These are phyloP conservation scores for Hydrangea macrophylla DNA, from an alignment of 148 eudicot species.

Conservation along the genomic window DNA sequence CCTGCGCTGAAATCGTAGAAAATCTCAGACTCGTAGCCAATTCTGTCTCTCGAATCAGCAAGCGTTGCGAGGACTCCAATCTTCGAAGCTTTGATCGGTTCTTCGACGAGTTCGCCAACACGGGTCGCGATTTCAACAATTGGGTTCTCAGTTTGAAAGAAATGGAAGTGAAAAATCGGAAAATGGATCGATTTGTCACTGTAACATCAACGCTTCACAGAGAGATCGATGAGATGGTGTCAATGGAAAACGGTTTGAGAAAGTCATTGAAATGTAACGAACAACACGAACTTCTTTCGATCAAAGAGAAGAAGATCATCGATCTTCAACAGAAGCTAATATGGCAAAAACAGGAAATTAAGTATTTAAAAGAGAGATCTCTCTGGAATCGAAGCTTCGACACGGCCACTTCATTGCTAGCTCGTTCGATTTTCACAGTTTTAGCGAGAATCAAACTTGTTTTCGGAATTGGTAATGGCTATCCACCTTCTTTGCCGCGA, in stretches of 20 bases:
- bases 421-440: conserved; percentile 54
- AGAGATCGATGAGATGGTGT: conserved; percentile 64
- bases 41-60: conserved; percentile 38
- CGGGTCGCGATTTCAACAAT: conserved; percentile 53
- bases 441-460: conserved; percentile 72
- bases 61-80: conserved; percentile 39
- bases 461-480: conserved; percentile 48
- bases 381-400: conserved; percentile 70
- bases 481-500: conserved; percentile 46
- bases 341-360: conserved; percentile 71
- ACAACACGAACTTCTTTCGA: neutral
- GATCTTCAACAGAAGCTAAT: conserved; percentile 60
- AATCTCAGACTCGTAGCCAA: conserved; percentile 39
- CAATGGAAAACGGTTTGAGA: conserved; percentile 34
- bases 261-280: conserved; percentile 14
- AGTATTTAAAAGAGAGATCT: conserved; percentile 58
- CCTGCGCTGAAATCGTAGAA: conserved; percentile 64
- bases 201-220: conserved; percentile 52
- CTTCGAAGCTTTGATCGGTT: conserved; percentile 43
- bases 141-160: conserved; percentile 62
- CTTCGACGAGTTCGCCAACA: conserved; percentile 52
- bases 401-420: conserved; percentile 40
- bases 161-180: conserved; percentile 48
- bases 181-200: conserved; percentile 43
- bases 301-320: conserved; percentile 26